A percentile compares a stretch with the other conserved stretches of the same genome.
Evolutionary conservation across 345 rosid species (phyloP).

Genomic region (Turnera subulata): DNA sequence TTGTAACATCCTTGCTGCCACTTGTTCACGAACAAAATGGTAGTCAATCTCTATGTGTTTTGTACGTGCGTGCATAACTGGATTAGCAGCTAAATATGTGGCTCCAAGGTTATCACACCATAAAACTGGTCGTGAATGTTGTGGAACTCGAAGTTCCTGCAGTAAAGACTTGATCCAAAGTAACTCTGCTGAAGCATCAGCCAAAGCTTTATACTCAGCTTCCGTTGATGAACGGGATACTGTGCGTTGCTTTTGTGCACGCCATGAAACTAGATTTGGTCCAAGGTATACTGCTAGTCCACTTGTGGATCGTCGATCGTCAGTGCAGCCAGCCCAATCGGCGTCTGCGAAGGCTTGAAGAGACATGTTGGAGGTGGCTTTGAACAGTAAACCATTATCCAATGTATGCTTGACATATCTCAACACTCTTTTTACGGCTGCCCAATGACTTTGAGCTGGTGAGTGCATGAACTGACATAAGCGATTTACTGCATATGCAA

Average conservation of each 20-base stretch:
- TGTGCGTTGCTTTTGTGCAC: neutral
- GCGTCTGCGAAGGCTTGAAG: neutral
- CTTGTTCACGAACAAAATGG: no score
- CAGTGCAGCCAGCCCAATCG: neutral
- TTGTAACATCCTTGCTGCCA: no score
- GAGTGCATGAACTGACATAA: neutral
- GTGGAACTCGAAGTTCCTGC: no score
- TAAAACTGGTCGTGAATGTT: no score
- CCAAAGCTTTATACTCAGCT: neutral
- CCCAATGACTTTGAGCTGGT: neutral
- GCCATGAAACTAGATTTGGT: neutral
- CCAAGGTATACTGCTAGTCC: neutral
- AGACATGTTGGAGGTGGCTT: neutral
- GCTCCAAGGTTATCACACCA: no score
- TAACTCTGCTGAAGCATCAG: neutral
- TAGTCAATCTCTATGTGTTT: no score
- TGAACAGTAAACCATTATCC: neutral
- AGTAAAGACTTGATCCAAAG: neutral
- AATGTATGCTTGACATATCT: neutral
- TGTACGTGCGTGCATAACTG: no score
- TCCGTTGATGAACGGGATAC: neutral
- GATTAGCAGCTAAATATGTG: no score
- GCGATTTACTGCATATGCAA: neutral
- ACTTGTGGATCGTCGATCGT: neutral
- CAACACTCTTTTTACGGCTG: neutral